These are phyloP conservation scores for Russula abietina DNA, from an alignment of 768 basidiomycete genomes.

Conservation along the genomic window DNA sequence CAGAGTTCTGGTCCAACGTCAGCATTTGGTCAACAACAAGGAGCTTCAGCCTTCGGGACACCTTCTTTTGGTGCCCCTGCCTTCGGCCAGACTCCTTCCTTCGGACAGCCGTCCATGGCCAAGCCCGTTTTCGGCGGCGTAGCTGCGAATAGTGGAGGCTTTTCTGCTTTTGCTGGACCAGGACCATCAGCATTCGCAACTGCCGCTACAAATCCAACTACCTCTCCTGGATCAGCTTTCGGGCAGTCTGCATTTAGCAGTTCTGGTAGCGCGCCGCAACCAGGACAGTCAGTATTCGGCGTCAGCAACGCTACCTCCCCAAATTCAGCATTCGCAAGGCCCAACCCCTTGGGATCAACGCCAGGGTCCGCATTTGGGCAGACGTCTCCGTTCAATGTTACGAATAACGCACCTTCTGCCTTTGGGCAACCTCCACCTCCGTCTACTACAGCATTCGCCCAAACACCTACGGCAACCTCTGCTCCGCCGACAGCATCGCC, in stretches of 20 bases:
- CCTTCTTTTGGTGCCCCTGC: constrained; percentile 27
- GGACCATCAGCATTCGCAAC: constrained; percentile 22
- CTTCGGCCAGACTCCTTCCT: constrained; percentile 29
- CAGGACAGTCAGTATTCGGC: constrained; percentile 20
- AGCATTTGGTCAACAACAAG: constrained; percentile 27
- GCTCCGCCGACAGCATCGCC: not conserved
- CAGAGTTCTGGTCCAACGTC: constrained; percentile 3
- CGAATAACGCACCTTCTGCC: not conserved
- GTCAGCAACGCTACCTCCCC: constrained; percentile 25
- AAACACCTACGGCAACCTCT: constrained; percentile 5
- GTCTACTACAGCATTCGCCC: constrained; percentile 14
- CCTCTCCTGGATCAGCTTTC: constrained; percentile 13
- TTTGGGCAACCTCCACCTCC: constrained; percentile 17
- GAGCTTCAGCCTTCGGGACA: constrained; percentile 37
- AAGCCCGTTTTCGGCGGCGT: constrained; percentile 13
- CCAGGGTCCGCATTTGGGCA: constrained; percentile 36
- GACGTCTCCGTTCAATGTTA: constrained; percentile 5
- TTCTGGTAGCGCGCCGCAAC: constrained; percentile 2
- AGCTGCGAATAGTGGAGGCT: constrained; percentile 9
- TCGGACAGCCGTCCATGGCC: constrained; percentile 27
- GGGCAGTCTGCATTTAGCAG: constrained; percentile 28
- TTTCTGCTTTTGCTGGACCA: constrained; percentile 22
- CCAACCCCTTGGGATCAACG: constrained; percentile 19
- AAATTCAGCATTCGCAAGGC: constrained; percentile 36
- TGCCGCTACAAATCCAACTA: constrained; percentile 3